These are phyloP conservation scores for Linnemannia exigua DNA, from an alignment of 192 early-diverging fungal species.

Conservation along the genomic window DNA sequence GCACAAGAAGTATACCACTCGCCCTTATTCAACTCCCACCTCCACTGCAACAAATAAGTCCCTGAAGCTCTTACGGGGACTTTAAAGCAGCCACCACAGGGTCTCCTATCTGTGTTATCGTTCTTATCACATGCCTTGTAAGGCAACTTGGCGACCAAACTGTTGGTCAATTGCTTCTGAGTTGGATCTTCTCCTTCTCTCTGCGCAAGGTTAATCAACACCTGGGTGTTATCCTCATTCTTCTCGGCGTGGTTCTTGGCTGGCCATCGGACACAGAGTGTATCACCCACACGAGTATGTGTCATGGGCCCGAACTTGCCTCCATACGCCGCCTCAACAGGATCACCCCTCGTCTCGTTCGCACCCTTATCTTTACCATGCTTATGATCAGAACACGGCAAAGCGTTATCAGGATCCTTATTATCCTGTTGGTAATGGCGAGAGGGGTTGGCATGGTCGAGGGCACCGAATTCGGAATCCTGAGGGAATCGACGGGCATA, in stretches of 20 bases:
- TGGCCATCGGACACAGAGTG: constrained; percentile 35
- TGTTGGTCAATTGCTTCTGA: constrained; percentile 16
- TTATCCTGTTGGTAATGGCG: constrained; percentile 44
- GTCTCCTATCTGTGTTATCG: constrained; percentile 5
- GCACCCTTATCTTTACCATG: constrained; percentile 23
- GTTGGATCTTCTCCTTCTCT: constrained; percentile 7
- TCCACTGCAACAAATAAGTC: constrained; percentile 34
- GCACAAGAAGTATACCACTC: constrained; percentile 49
- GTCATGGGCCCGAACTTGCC: constrained; percentile 21
- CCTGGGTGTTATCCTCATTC: constrained; percentile 12
- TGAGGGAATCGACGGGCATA: constrained; percentile 30
- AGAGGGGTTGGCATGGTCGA: constrained; percentile 22
- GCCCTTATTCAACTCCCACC: constrained; percentile 36
- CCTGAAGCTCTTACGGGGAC: constrained; percentile 9
- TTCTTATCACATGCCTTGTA: constrained; percentile 20
- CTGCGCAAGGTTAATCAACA: constrained; percentile 22
- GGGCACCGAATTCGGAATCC: not conserved
- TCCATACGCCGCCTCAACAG: constrained; percentile 12
- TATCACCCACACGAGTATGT: not conserved
- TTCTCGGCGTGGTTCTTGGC: constrained; percentile 38
- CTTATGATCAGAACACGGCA: constrained; percentile 23
- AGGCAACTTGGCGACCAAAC: not conserved
- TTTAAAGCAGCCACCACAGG: constrained; percentile 39
- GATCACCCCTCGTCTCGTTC: constrained; percentile 19
- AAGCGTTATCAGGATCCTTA: not conserved